Base-by-base conservation (phyloP, 441 rosid genomes). In the Biscutella laevigata region DNA sequence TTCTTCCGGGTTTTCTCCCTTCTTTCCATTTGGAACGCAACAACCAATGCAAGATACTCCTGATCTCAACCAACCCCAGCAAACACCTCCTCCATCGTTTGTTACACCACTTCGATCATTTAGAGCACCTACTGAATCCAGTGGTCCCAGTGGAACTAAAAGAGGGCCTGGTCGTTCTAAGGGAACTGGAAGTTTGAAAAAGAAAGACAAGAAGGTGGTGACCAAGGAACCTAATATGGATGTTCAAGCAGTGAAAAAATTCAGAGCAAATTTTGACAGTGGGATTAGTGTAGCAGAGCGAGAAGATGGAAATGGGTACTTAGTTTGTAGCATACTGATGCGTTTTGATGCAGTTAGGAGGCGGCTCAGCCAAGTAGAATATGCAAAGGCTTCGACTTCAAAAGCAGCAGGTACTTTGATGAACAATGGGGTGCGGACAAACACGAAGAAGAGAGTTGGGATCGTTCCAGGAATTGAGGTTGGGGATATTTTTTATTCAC, bases 401-500 rank as follows among this genome's bases (percentile, higher is more conserved):
- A 73, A 69, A 49, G 62, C 63, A 20, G 52, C 71, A 4, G 75
- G 64, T 46, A 70, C 48, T 16, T 35, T 79, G 65, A 67, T 76
- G 77, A 76, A 57, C 61, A 74, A 64, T 54, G 75, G 74, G 13
- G 40, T 73, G 15, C 57, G 46, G 25, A 74, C 81, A 1, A 76
- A 79, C 11, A 39, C 6, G 38, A 62, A 35, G 38, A 76, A 37
- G 57, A 69, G 69, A 55, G 30, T 68, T 7, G 88, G 85, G 30
- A 45, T 13, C 10, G 78, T 75, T 33, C 82, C 90, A 3, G 90
- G 94, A 6, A 56, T 82, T 11, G 63, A 82, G 26, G 35, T 75
- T 16, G 96, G 96, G 0, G 90, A 83, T 11, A 74, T 89, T 33
- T 86, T 81, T 79, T 80, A 69, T 42, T 78, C 62, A 26, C 46